These are phyloP conservation scores for Pseudogymnoascus sp. DNA, from an alignment of 2,329 filamentous ascomycete species.

Conservation along the genomic window DNA sequence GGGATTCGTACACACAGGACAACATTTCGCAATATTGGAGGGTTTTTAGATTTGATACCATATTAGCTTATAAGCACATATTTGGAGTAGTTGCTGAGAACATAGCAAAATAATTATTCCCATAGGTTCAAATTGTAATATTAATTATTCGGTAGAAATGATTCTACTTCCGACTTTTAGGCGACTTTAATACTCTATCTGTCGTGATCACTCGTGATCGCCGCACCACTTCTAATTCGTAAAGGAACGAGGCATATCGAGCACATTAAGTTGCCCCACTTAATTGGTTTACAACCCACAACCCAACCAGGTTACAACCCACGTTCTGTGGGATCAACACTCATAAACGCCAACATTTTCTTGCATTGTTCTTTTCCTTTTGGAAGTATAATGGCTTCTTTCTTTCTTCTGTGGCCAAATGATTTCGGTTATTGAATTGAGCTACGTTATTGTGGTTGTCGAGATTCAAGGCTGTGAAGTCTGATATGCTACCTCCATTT, in stretches of 20 bases:
- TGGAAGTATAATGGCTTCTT: neutral
- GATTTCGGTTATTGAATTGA: neutral
- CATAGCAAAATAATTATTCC: too few species aligned
- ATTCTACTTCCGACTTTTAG: too few species aligned
- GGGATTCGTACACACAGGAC: too few species aligned
- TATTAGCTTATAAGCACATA: neutral
- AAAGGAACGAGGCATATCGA: neutral
- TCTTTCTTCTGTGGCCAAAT: neutral
- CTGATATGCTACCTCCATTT: neutral
- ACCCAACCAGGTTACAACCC: conserved; percentile 1
- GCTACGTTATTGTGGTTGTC: neutral
- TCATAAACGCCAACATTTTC: neutral
- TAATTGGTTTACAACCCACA: neutral
- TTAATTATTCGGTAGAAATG: too few species aligned
- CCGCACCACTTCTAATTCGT: neutral
- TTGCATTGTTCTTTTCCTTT: neutral
- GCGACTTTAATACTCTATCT: neutral
- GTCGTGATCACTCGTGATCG: neutral
- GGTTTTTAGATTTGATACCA: neutral
- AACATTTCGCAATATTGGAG: neutral
- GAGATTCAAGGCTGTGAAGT: neutral
- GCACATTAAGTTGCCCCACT: conserved; percentile 4
- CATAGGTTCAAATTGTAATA: too few species aligned
- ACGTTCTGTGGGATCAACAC: neutral
- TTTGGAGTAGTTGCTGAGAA: too few species aligned